Evolutionary conservation across 352 stramenopile genomes (phyloP).

Genomic region (Pythium grandisporangium): DNA sequence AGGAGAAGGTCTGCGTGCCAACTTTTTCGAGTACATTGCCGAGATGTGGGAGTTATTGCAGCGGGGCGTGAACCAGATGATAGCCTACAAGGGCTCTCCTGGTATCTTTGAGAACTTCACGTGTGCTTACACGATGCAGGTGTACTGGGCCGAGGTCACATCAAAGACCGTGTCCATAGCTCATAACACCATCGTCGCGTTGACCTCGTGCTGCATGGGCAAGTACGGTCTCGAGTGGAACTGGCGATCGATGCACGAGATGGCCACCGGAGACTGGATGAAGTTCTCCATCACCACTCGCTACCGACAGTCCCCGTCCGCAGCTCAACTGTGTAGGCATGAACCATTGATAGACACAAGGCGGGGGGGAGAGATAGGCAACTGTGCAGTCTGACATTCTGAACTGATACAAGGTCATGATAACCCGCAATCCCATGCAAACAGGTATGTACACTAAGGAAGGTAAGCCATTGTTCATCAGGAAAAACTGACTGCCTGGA

Average conservation of each 20-base stretch:
- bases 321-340: too few species aligned
- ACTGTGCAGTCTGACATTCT: too few species aligned
- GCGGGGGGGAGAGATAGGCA: too few species aligned
- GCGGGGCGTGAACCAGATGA: constrained; percentile 33
- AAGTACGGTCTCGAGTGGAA: constrained; percentile 4
- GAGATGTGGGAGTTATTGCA: constrained; percentile 18
- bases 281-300: neutral
- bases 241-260: constrained; percentile 2
- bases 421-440: neutral
- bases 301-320: too few species aligned
- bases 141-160: constrained; percentile 16
- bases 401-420: constrained; percentile 3
- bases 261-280: constrained; percentile 1
- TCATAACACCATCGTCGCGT: neutral
- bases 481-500: too few species aligned
- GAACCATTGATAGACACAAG: too few species aligned
- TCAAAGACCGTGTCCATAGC: constrained; percentile 5
- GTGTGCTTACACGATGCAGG: constrained; percentile 19
- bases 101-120: constrained; percentile 31
- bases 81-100: constrained; percentile 21
- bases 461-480: too few species aligned
- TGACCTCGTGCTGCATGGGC: neutral
- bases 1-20: constrained; percentile 23
- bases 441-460: too few species aligned
- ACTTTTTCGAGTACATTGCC: constrained; percentile 27